Percentiles rank a stretch among this genome's conserved stretches.
These are phyloP conservation scores for Fusarium piperis DNA, from an alignment of 2,329 filamentous ascomycete species.

Conservation along the genomic window DNA sequence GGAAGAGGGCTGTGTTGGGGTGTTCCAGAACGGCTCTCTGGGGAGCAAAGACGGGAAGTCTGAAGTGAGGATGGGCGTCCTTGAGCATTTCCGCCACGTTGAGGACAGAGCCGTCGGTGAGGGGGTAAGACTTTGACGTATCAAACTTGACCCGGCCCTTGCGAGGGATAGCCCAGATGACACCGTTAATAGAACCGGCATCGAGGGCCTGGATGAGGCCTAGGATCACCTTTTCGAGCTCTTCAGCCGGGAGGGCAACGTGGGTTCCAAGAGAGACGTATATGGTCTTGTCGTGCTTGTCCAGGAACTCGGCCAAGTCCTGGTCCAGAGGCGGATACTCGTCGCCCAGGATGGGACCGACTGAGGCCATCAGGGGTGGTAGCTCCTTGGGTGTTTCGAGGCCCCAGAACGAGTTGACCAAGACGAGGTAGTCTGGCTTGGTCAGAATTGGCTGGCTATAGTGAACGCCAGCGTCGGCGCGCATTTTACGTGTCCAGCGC, in stretches of 20 bases:
- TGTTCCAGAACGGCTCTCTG: constrained; percentile 54
- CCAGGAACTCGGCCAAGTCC: constrained; percentile 43
- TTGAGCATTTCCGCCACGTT: constrained; percentile 38
- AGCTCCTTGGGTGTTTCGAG: constrained; percentile 54
- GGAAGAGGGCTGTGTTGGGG: constrained; percentile 46
- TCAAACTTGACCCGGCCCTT: constrained; percentile 39
- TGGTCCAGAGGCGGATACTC: constrained; percentile 45
- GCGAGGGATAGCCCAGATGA: constrained; percentile 50
- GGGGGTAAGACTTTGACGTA: constrained; percentile 14
- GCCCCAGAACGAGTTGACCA: constrained; percentile 57
- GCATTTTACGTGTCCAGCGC: constrained; percentile 47
- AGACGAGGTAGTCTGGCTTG: constrained; percentile 54
- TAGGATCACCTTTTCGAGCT: constrained; percentile 46
- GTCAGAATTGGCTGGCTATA: constrained; percentile 40
- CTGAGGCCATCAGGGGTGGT: constrained; percentile 50
- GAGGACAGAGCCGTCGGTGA: constrained; percentile 17
- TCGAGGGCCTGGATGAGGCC: constrained; percentile 43
- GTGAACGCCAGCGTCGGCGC: constrained; percentile 46
- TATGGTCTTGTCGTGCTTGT: constrained; percentile 44
- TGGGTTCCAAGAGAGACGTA: constrained; percentile 57
- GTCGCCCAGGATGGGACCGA: constrained; percentile 54
- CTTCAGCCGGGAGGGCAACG: constrained; percentile 44
- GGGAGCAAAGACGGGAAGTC: constrained; percentile 50
- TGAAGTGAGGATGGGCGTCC: constrained; percentile 43
- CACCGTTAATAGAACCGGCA: constrained; percentile 48